Base-by-base conservation (phyloP, 192 early-diverging fungal genomes). In the Mortierella alpina region DNA sequence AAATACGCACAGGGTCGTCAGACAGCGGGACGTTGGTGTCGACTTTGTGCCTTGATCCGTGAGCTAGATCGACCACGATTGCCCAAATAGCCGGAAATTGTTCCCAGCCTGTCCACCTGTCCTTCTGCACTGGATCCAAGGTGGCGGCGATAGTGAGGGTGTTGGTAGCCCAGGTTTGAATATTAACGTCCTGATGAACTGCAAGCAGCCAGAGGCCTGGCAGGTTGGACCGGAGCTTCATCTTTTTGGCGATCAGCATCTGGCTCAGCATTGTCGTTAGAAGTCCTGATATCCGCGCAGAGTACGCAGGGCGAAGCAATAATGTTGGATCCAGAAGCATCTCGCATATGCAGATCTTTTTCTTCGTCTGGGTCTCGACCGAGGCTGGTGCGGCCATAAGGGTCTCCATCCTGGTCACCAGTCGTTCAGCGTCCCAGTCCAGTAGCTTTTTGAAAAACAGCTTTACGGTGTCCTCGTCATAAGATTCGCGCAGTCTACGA, bases 101-200 rank as follows among this genome's bases (percentile, higher is more conserved):
- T 23, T 79, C 76, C 76, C 76, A 79, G 12, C 76, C 56, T 5
- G 20, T 40, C 76, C 76, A 79, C 17, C 69, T 54, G 45, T 79
- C 76, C 2, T n/a, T 23, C 5, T 46, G 39, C 20, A 79, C 2
- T 15, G 48, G 48, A 23, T 66, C 76, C 31, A 41, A 22, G 9
- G 63, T n/a, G 0, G 63, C 64, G n/a, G 63, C 76, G 4, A 59
- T 12, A 12, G 49, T 58, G 14, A 22, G 71, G 7, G 69, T 70
- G 31, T 54, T 44, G 17, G 67, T 39, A 1, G 75, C 75, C 75
- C 75, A 78, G 6, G 63, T 15, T 12, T 66, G 69, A 45, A 79
- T 79, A 4, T 23, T 39, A 13, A 54, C 22, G 31, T 79, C 57
- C 5, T 62, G 39, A 40, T 79, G 76, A 10, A 79, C 9, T 39